phyloP scores from a whole-genome alignment of 164 flowering plant species.

The Euptelea pleiosperma region DNA sequence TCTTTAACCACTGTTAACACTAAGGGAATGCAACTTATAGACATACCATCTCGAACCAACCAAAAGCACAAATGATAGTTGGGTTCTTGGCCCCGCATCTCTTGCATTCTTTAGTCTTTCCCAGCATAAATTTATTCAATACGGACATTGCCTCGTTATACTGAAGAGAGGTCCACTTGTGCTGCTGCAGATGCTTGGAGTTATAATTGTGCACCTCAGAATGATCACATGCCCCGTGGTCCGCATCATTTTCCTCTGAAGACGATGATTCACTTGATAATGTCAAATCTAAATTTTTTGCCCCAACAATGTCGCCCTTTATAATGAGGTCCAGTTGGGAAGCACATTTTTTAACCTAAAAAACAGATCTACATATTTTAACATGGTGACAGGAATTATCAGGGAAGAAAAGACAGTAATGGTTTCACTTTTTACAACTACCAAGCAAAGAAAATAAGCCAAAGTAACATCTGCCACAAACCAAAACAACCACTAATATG shows the following conservation, averaged over 20 bases:
- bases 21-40: neutral
- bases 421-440: neutral
- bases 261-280: conserved; percentile 4
- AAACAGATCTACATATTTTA: neutral
- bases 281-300: conserved; percentile 29
- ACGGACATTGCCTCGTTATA: conserved; percentile 52
- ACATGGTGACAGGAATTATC: neutral
- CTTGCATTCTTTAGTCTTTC: conserved; percentile 30
- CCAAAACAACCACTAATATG: neutral
- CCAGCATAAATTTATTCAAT: conserved; percentile 42
- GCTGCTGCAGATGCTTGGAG: conserved; percentile 17
- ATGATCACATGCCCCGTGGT: conserved; percentile 19
- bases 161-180: conserved; percentile 72
- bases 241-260: conserved; percentile 36
- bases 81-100: conserved; percentile 53
- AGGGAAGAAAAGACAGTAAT: neutral
- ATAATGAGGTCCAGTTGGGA: conserved; percentile 51
- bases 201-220: conserved; percentile 7
- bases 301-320: conserved; percentile 68
- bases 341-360: conserved; percentile 52
- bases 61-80: conserved; percentile 50
- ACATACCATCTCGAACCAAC: conserved; percentile 79
- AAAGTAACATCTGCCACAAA: neutral
- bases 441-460: neutral
- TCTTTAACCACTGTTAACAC: neutral